Base-by-base conservation (phyloP, 768 basidiomycete genomes). In the Podaxis rugospora region DNA sequence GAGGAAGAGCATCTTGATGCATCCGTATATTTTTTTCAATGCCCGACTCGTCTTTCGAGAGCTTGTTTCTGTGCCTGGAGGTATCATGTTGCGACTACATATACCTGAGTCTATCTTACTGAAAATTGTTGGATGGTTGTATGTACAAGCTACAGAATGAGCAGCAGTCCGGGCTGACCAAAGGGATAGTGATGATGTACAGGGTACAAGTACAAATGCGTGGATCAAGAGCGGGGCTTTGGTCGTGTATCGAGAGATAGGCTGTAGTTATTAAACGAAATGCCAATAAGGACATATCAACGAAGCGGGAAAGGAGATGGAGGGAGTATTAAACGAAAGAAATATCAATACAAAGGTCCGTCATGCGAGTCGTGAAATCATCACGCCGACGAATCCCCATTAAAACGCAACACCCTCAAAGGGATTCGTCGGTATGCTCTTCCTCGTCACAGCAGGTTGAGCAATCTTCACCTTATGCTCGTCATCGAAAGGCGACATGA, bases 401-500 rank as follows among this genome's bases (percentile, higher is more conserved):
- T 42, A 71, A 71, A 51, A 68, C 61, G 37, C 60, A 37, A 50
- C 18, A n/a, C 53, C 44, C 47, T 55, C 66, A 50, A 85, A 86
- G 1, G 86, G 84, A 70, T 87, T 86, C 58, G 80, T 80, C 25
- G 73, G 68, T 63, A 76, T 75, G 66, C 80, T 81, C 75, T 79
- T 81, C 67, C 79, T 72, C 62, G 72, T 67, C 65, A 66, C 70
- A 2, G 64, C 59, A 13, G 73, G 67, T 39, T 64, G 64, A 56
- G 70, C 67, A 57, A 74, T 68, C 64, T 62, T 61, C 52, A 71
- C 71, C 49, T 62, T 63, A 58, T 82, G 78, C 68, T 89, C 88
- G 14, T 90, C 89, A 70, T 92, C 90, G 71, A 92, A 92, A 6
- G 90, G 90, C 54, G 89, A 90, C 60, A 83, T 80, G 68, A 92